Conservation (phyloP, 306 rosid species). For the Ziziphus jujuba region DNA sequence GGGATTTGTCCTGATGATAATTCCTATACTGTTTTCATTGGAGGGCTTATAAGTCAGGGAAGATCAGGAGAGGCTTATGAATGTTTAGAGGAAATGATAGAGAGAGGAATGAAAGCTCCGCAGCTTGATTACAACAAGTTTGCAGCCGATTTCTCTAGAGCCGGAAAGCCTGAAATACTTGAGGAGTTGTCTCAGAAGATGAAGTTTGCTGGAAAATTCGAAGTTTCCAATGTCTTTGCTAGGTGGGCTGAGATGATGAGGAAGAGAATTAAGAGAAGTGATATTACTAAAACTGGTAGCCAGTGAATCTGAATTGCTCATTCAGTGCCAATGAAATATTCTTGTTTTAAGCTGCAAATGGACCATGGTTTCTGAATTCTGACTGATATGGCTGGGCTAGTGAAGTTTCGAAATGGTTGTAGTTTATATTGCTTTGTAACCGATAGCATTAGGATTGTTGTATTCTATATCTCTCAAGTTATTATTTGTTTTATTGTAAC, state of each 20-base stretch:
- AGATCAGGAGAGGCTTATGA: constrained; percentile 65
- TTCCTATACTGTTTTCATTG: constrained; percentile 68
- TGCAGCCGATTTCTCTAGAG: constrained; percentile 73
- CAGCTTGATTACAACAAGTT: constrained; percentile 84
- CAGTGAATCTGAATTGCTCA: constrained; percentile 5
- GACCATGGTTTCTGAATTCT: too few species aligned
- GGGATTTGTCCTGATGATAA: constrained; percentile 87
- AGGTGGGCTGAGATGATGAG: constrained; percentile 81
- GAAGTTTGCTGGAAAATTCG: constrained; percentile 76
- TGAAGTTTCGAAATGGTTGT: too few species aligned
- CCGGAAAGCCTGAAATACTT: constrained; percentile 70
- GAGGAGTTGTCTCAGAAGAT: constrained; percentile 75
- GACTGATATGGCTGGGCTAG: too few species aligned
- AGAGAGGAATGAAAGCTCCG: constrained; percentile 89
- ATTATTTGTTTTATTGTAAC: too few species aligned
- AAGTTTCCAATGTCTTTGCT: constrained; percentile 63
- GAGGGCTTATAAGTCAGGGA: constrained; percentile 81
- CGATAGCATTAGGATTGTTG: too few species aligned
- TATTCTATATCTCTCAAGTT: too few species aligned
- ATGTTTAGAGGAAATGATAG: constrained; percentile 81
- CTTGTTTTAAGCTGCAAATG: neutral
- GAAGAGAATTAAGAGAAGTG: constrained; percentile 54
- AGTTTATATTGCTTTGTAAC: too few species aligned
- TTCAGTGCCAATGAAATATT: neutral
- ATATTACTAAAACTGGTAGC: constrained; percentile 14